Evolutionary conservation across 1,284 basidiomycete genomes (phyloP).

Genomic region (Papiliotrema fonsecae): DNA sequence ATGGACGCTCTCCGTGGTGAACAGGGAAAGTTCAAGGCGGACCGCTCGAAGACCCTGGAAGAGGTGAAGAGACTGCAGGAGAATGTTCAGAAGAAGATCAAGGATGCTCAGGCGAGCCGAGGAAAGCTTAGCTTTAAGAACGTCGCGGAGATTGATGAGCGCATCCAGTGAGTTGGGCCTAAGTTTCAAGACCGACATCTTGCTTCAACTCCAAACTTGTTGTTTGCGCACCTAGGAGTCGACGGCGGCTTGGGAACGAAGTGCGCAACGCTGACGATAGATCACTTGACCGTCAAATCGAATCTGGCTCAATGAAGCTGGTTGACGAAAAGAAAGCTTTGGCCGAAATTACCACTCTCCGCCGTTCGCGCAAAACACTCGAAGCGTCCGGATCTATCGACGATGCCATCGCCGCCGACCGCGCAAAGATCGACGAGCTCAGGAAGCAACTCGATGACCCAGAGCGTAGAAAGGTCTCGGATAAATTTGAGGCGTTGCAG

Average conservation of each 20-base stretch:
- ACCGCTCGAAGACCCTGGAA: constrained; percentile 69
- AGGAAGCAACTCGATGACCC: constrained; percentile 86
- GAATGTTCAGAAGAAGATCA: constrained; percentile 77
- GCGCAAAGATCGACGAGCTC: constrained; percentile 70
- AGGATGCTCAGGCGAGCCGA: constrained; percentile 79
- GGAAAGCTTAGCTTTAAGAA: constrained; percentile 79
- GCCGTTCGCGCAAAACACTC: constrained; percentile 68
- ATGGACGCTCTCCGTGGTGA: constrained; percentile 72
- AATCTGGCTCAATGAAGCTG: constrained; percentile 86
- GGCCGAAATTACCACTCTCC: constrained; percentile 72
- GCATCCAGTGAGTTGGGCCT: constrained; percentile 62
- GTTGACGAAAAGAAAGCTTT: constrained; percentile 95
- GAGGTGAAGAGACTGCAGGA: constrained; percentile 82
- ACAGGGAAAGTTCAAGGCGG: constrained; percentile 72
- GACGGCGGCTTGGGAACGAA: too few relatives aligned
- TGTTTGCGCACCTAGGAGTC: too few relatives aligned
- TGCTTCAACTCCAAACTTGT: constrained; percentile 1
- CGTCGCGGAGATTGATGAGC: constrained; percentile 80
- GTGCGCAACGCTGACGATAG: constrained; percentile 47
- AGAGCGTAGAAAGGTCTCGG: constrained; percentile 73
- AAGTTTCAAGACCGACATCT: not conserved
- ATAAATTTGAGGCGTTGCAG: constrained; percentile 78
- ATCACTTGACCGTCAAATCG: constrained; percentile 79
- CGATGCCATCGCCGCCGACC: constrained; percentile 77
- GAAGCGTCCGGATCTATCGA: constrained; percentile 78